Conservation (phyloP, 2,329 filamentous ascomycete genomes). For the Epichloe aotearoae region DNA sequence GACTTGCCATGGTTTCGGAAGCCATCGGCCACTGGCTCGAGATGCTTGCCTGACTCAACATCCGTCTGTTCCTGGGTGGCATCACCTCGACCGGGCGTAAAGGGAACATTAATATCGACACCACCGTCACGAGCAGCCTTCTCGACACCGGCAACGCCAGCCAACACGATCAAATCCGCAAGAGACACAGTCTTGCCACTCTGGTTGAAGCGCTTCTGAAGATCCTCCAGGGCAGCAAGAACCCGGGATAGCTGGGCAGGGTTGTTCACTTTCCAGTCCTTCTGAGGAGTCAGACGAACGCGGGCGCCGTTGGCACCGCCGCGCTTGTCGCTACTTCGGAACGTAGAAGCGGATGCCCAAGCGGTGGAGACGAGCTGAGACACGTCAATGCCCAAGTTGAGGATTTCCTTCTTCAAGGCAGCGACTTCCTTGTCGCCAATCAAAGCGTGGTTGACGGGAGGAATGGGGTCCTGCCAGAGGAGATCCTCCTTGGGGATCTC, state of each 20-base stretch:
- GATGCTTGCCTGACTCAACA: constrained; percentile 44
- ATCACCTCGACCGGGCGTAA: constrained; percentile 60
- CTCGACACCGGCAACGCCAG: constrained; percentile 57
- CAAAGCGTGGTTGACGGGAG: constrained; percentile 40
- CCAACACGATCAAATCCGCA: constrained; percentile 68
- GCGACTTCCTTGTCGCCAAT: constrained; percentile 50
- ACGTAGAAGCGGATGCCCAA: constrained; percentile 59
- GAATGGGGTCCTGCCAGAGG: constrained; percentile 66
- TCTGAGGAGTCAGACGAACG: constrained; percentile 60
- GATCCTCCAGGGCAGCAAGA: constrained; percentile 44
- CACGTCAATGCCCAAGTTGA: constrained; percentile 45
- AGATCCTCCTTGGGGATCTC: constrained; percentile 57
- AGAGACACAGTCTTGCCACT: constrained; percentile 58
- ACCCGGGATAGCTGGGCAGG: constrained; percentile 50
- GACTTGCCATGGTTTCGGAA: constrained; percentile 69
- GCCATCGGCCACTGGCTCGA: constrained; percentile 58
- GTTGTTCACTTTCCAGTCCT: constrained; percentile 64
- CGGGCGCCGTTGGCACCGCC: constrained; percentile 71
- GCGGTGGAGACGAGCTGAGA: constrained; percentile 52
- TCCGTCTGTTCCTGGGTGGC: constrained; percentile 63
- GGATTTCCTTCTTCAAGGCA: constrained; percentile 55
- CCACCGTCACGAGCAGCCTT: constrained; percentile 45
- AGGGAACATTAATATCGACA: constrained; percentile 47
- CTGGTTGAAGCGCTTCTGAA: constrained; percentile 58
- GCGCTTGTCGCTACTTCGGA: constrained; percentile 67